Percentiles rank a stretch among this genome's conserved stretches.
Evolutionary conservation across 2,329 filamentous ascomycete species (phyloP).

Genomic region (Botrytis hyacinthi): DNA sequence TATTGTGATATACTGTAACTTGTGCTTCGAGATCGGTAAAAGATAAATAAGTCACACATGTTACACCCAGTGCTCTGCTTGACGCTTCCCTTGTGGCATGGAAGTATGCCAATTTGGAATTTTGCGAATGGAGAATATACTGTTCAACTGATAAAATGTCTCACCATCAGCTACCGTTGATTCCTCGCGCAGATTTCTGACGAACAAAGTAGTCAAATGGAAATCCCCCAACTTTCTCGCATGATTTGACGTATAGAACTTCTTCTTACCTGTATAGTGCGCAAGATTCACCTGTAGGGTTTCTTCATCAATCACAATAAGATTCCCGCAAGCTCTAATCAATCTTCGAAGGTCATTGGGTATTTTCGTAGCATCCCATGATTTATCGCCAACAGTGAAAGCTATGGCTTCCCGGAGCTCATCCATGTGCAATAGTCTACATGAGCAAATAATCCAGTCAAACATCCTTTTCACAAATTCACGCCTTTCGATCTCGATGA

Average conservation of each 20-base stretch:
- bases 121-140: not conserved
- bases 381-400: not conserved
- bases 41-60: not conserved
- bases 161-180: not conserved
- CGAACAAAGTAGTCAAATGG: not conserved
- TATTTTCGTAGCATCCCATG: constrained; percentile 3
- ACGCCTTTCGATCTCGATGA: constrained; percentile 15
- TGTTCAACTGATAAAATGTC: not conserved
- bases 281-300: constrained; percentile 3
- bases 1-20: not conserved
- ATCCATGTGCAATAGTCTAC: constrained; percentile 18
- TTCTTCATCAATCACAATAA: not conserved
- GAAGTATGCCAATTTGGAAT: not conserved
- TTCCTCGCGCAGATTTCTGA: fast-evolving
- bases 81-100: not conserved
- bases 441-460: constrained; percentile 23
- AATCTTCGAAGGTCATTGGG: constrained; percentile 13
- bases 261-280: not conserved
- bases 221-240: not conserved
- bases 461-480: constrained; percentile 24
- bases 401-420: constrained; percentile 23
- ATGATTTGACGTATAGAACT: not conserved
- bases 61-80: not conserved
- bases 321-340: constrained; percentile 1
- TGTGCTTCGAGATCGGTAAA: not conserved